phyloP scores from a whole-genome alignment of 345 rosid genomes.

The Lumnitzera racemosa region DNA sequence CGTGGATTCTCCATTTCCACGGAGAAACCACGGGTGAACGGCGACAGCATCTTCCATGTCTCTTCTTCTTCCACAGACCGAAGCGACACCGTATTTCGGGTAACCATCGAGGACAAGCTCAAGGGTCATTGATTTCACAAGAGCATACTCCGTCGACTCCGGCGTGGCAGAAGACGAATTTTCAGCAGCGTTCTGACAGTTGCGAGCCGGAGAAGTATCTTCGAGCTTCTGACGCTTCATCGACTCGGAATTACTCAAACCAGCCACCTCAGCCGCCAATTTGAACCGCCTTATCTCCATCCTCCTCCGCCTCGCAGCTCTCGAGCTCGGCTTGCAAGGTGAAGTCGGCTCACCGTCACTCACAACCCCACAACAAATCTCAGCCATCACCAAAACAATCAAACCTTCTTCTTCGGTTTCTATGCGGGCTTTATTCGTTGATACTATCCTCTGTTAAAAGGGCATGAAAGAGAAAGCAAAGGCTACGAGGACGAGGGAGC shows the following conservation, averaged over 20 bases:
- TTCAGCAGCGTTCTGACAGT: conserved; percentile 16
- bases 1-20: conserved; percentile 10
- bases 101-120: neutral
- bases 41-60: conserved; percentile 89
- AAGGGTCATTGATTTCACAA: neutral
- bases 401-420: neutral
- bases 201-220: neutral
- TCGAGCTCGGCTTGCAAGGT: conserved; percentile 27
- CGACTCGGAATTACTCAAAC: no score
- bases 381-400: conserved; percentile 29
- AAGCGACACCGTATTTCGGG: conserved; percentile 63
- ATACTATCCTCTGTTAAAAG: neutral
- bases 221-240: conserved; percentile 33
- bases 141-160: no score
- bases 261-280: conserved; percentile 12
- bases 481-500: no score
- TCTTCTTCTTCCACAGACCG: conserved; percentile 75
- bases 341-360: conserved; percentile 25
- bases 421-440: no score
- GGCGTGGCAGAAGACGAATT: neutral
- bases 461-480: neutral
- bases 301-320: conserved; percentile 52
- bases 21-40: conserved; percentile 39
- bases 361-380: conserved; percentile 47
- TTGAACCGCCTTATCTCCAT: conserved; percentile 56